These are phyloP conservation scores for Coniochaeta sp. DNA, from an alignment of 2,329 filamentous ascomycete species.

Conservation along the genomic window DNA sequence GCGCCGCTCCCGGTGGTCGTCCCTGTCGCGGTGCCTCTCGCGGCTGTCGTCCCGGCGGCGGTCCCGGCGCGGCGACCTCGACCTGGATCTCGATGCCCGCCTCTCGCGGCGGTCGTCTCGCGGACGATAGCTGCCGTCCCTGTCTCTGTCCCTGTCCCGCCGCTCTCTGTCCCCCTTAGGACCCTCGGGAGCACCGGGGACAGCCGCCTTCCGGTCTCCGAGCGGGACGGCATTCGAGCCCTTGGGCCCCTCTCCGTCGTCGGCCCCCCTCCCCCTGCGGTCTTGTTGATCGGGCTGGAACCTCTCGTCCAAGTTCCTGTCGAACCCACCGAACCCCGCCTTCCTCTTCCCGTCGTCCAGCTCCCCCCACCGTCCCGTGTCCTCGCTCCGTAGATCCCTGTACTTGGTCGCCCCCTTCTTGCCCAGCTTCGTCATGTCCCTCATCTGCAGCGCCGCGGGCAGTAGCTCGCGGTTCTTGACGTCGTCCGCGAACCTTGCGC, in stretches of 20 bases:
- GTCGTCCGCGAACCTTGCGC: conserved; percentile 74
- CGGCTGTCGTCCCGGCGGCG: conserved; percentile 19
- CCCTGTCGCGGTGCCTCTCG: conserved; percentile 23
- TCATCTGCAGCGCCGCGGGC: conserved; percentile 84
- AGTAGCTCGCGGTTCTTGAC: conserved; percentile 73
- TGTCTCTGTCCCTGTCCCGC: conserved; percentile 24
- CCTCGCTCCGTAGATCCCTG: conserved; percentile 78
- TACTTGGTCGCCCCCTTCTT: conserved; percentile 90
- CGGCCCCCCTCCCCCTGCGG: conserved; percentile 34
- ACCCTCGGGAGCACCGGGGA: conserved; percentile 24
- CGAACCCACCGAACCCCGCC: no score
- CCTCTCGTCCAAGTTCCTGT: conserved; percentile 49
- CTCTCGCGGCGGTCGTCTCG: conserved; percentile 16
- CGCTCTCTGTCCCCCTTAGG: conserved; percentile 27
- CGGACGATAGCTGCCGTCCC: conserved; percentile 21
- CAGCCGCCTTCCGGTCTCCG: conserved; percentile 49
- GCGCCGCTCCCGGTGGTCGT: conserved; percentile 19
- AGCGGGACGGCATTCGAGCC: conserved; percentile 67
- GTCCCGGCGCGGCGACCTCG: conserved; percentile 6
- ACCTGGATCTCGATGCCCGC: conserved; percentile 3
- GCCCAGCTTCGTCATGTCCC: conserved; percentile 90
- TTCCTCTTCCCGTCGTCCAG: conserved; percentile 41
- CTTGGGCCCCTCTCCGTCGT: conserved; percentile 38
- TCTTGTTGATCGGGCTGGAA: conserved; percentile 51
- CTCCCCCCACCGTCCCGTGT: conserved; percentile 81